Base-by-base conservation (phyloP, 2,329 filamentous ascomycete genomes). In the Clarireedia hainanense region DNA sequence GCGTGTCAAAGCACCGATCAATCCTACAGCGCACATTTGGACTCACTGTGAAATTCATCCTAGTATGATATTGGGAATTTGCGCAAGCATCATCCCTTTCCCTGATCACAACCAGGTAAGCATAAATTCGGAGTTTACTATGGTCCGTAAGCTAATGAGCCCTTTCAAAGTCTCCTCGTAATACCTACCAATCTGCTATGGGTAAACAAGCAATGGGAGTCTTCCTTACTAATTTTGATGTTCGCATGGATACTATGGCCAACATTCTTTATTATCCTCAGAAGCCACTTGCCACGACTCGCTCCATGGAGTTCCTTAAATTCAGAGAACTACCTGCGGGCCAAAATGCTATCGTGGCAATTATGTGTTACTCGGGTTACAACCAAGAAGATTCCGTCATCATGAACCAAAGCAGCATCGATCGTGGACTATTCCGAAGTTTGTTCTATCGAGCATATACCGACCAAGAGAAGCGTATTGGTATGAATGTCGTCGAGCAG, bases 361-460 rank as follows among this genome's bases (percentile, higher is more conserved):
- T 99, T 73, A 85, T 91, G 58, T 95, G 89, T 71, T 99, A 99
- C 74, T 96, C 91, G 54, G 94, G 94, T 58, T 99, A 99, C 78
- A 99, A 99, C 73, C 95, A 99, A 72, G 94, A 99, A 90, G 94
- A 99, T 84, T 99, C 94, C 63, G 92, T 99, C 64, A 96, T 99
- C 67, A 97, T 99, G 94, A 99, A 99, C 73, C 94, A 99, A 76
- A 96, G 91, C 75, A 96, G 91, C 73, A 97, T 99, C 67, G 94
- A 99, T 72, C 88, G 94, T 68, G 94, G 94, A 60, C 79, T 99
- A 4, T 99, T 99, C 85, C 84, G 95, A 68, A 96, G 91, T 80
- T 75, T 99, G 54, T 99, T 97, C 78, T 99, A 96, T 81, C 86
- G 95, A 64, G 91, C 92, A 10, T 99, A 99, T 73, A 95, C 91